A percentile compares a stretch with the other conserved stretches of the same genome.
phyloP scores from a whole-genome alignment of 2,329 filamentous ascomycete species.

The Fusarium sp. region DNA sequence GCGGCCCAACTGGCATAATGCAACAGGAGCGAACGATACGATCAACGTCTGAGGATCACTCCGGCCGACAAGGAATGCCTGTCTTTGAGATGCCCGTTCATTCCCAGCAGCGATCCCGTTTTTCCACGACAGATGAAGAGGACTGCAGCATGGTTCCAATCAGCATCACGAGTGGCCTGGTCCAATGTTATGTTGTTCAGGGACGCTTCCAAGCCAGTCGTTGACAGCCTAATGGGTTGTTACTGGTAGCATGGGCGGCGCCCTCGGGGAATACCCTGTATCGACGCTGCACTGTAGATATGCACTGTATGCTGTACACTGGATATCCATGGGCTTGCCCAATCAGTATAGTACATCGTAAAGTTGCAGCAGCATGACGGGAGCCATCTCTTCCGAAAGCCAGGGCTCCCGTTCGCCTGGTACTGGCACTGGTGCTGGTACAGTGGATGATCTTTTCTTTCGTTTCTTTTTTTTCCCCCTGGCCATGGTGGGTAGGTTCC shows the following conservation, averaged over 20 bases:
- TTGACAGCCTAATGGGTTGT: conserved; percentile 1
- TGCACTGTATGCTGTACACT: conserved; percentile 30
- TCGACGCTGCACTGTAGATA: conserved; percentile 22
- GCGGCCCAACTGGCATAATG: conserved; percentile 33
- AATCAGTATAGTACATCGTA: conserved; percentile 12
- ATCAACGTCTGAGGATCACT: conserved; percentile 37
- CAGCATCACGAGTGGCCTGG: conserved; percentile 23
- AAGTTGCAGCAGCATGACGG: conserved; percentile 15
- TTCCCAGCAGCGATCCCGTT: conserved; percentile 24
- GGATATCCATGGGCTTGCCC: conserved; percentile 13
- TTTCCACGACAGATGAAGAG: conserved; percentile 42
- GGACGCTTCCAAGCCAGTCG: conserved; percentile 35
- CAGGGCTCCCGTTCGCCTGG: conserved; percentile 37
- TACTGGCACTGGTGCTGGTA: conserved; percentile 19
- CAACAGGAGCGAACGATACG: conserved; percentile 37
- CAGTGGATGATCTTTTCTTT: conserved; percentile 10
- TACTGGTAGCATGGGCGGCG: conserved; percentile 21
- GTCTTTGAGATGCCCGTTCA: conserved; percentile 29
- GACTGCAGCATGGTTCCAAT: conserved; percentile 40
- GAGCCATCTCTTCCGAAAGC: conserved; percentile 23
- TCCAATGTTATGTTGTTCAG: conserved; percentile 12
- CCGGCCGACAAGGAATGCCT: conserved; percentile 41
- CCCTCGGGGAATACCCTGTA: conserved; percentile 29
- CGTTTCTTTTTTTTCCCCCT: conserved; percentile 23
- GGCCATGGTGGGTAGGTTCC: neutral